Evolutionary conservation across 805 yeast genomes (phyloP), one percentile per base, ranked within the genome.

Genomic region (Pichia deserticola): DNA sequence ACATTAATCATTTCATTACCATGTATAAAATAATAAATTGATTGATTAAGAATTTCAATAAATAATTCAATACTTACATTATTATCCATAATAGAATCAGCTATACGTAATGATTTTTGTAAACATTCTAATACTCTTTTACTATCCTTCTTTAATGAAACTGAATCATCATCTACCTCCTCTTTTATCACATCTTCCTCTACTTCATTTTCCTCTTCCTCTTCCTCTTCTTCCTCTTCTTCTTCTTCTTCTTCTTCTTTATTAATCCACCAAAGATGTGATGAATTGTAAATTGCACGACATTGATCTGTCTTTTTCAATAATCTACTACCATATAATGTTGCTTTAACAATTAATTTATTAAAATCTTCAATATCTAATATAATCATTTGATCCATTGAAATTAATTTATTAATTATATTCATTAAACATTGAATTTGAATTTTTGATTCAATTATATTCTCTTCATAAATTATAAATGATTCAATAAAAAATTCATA

Each of bases 231-330:
- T 4, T 25, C 47, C 7, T 34, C 47, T 25, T 39, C 45, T 0
- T 33, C 47, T 6, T 45, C 54, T 11, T 61, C 66, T 35, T 59
- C 67, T 34, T 55, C 54, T 41, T 64, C 75, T 52, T 86, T 89
- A 28, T 84, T 81, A 60, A 92, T 85, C 93, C 95, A 87, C 97
- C 97, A 93, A 44, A 93, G 69, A 66, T 93, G 97, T 1, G 96
- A 82, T 40, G 96, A 90, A 46, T 79, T 67, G 62, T 86, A 88
- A 6, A 89, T 95, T 0, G 96, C 83, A 13, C 97, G 79, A 64
- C 97, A 90, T 66, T 93, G 99, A 60, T 92, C 98, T 36, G 93
- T 89, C 64, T 92, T 92, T 65, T 87, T 89, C 60, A 92, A 73
- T 45, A 93, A 73, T 65, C 87, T 88, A 12, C 96, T 87, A 5